Evolutionary conservation across 2,329 filamentous ascomycete genomes (phyloP).

Genomic region (Talaromyces islandicus): DNA sequence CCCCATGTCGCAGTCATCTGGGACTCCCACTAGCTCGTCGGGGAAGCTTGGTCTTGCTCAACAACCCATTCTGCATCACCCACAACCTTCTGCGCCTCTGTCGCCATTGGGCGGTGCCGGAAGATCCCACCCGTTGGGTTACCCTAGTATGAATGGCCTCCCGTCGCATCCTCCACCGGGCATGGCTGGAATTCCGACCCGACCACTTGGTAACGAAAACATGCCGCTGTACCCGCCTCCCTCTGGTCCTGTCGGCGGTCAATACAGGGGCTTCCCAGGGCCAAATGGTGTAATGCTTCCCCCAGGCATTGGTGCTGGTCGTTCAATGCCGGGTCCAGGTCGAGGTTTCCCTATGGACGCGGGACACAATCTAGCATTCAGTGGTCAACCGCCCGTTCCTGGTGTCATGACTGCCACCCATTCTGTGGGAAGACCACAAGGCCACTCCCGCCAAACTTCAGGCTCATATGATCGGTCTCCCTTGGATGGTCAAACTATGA

Average conservation of each 20-base stretch:
- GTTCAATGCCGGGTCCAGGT: slow-evolving; percentile 51
- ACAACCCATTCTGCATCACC: slow-evolving; percentile 49
- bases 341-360: slow-evolving; percentile 39
- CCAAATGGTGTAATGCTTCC: slow-evolving; percentile 47
- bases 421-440: slow-evolving; percentile 28
- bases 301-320: slow-evolving; percentile 53
- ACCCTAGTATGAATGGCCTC: slow-evolving; percentile 46
- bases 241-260: slow-evolving; percentile 46
- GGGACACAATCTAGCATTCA: slow-evolving; percentile 31
- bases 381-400: slow-evolving; percentile 34
- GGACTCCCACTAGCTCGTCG: slow-evolving; percentile 56
- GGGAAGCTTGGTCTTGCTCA: slow-evolving; percentile 54
- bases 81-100: slow-evolving; percentile 55
- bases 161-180: slow-evolving; percentile 49
- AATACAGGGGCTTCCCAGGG: slow-evolving; percentile 49
- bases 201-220: slow-evolving; percentile 44
- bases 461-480: slow-evolving; percentile 52
- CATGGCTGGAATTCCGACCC: slow-evolving; percentile 51
- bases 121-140: slow-evolving; percentile 49
- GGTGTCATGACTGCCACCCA: slow-evolving; percentile 11
- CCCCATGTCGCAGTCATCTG: slow-evolving; percentile 61
- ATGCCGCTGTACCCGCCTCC: slow-evolving; percentile 51
- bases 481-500: slow-evolving; percentile 55
- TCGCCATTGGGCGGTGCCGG: slow-evolving; percentile 60
- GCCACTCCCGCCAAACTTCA: slow-evolving; percentile 73